phyloP scores from a whole-genome alignment of 2,329 filamentous ascomycete genomes.

The Botrytis deweyae region DNA sequence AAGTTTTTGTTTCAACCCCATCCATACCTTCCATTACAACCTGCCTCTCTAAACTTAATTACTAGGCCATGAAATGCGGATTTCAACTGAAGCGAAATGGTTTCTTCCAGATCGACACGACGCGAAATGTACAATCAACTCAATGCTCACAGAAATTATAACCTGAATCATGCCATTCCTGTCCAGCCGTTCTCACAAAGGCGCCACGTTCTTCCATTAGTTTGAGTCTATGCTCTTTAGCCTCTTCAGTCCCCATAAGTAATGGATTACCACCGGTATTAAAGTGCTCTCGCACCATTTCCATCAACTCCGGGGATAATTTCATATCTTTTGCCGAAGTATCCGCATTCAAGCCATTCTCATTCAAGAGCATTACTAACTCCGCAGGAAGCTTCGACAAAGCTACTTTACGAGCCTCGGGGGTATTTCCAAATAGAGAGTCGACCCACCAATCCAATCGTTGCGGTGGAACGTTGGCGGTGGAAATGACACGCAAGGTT shows the following conservation, averaged over 20 bases:
- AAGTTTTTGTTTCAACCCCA: neutral
- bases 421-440: neutral
- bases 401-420: neutral
- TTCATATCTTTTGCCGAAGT: constrained; percentile 24
- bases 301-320: constrained; percentile 26
- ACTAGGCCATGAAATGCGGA: neutral
- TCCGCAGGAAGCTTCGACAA: neutral
- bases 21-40: no score
- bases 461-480: constrained; percentile 52
- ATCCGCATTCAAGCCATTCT: neutral
- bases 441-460: constrained; percentile 47
- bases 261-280: constrained; percentile 26
- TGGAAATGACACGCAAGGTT: constrained; percentile 49
- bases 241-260: constrained; percentile 42
- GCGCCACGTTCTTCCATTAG: constrained; percentile 44
- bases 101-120: rapidly evolving
- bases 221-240: constrained; percentile 41
- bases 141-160: constrained; percentile 8
- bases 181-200: constrained; percentile 17
- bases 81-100: neutral
- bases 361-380: constrained; percentile 22
- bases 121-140: neutral
- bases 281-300: constrained; percentile 23
- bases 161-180: neutral
- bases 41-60: no score